Percentiles rank a stretch among this genome's conserved stretches.
These are phyloP conservation scores for Aspergillus ibericus DNA, from an alignment of 2,329 filamentous ascomycete species.

Conservation along the genomic window DNA sequence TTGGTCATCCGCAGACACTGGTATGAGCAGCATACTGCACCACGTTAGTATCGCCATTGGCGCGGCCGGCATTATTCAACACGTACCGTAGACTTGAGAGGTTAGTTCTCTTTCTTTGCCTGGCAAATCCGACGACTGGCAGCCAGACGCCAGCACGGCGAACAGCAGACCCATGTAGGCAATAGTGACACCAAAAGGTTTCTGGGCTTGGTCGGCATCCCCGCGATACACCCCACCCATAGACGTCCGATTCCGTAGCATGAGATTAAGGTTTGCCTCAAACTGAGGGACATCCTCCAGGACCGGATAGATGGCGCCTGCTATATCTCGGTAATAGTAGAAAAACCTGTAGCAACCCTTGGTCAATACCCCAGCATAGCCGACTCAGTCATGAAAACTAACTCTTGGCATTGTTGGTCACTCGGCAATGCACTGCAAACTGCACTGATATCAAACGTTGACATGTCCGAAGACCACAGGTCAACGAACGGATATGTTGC, in stretches of 20 bases:
- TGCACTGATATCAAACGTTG: slow-evolving; percentile 57
- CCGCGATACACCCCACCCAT: slow-evolving; percentile 44
- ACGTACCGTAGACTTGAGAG: slow-evolving; percentile 62
- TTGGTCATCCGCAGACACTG: slow-evolving; percentile 65
- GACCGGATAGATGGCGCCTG: slow-evolving; percentile 62
- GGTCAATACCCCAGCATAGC: slow-evolving; percentile 13
- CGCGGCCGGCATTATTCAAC: neutral
- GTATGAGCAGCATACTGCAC: slow-evolving; percentile 61
- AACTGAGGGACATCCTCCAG: slow-evolving; percentile 58
- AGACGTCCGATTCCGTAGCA: slow-evolving; percentile 54
- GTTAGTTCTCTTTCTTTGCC: slow-evolving; percentile 62
- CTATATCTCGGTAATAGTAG: slow-evolving; percentile 58
- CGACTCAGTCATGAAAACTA: slow-evolving; percentile 19
- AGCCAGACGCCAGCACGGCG: slow-evolving; percentile 62
- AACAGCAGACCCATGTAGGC: slow-evolving; percentile 62
- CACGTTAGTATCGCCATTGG: slow-evolving; percentile 26
- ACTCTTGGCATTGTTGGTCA: slow-evolving; percentile 58
- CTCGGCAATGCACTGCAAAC: slow-evolving; percentile 60
- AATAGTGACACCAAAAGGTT: slow-evolving; percentile 58
- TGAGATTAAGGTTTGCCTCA: slow-evolving; percentile 54
- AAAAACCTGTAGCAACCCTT: slow-evolving; percentile 48
- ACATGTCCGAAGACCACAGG: slow-evolving; percentile 63
- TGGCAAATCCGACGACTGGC: slow-evolving; percentile 59
- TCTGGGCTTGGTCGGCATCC: slow-evolving; percentile 51
- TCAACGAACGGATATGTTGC: slow-evolving; percentile 67